Percentiles rank a stretch among this genome's conserved stretches.
phyloP scores from a whole-genome alignment of 2,329 filamentous ascomycete genomes.

The Aureobasidium leucospermi region DNA sequence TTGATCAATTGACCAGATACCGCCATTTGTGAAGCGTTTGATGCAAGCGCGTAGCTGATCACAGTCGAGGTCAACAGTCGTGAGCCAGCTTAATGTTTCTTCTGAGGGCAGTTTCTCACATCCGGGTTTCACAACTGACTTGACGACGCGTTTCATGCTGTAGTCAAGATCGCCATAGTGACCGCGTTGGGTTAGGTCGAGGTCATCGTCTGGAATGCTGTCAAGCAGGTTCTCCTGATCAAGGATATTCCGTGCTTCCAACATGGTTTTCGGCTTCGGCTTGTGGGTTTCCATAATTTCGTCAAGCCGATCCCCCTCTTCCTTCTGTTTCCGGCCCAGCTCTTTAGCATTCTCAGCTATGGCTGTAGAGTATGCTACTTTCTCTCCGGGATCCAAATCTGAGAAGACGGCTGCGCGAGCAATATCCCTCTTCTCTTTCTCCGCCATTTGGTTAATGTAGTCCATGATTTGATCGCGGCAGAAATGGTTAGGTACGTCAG shows the following conservation, averaged over 20 bases:
- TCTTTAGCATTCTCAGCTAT: neutral
- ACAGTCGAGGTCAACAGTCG: neutral
- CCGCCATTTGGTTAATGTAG: neutral
- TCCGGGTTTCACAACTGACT: neutral
- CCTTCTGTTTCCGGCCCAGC: neutral
- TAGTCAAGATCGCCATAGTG: neutral
- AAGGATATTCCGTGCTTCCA: too few relatives aligned
- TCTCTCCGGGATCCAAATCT: neutral
- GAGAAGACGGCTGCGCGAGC: neutral
- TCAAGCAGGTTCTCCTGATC: too few relatives aligned
- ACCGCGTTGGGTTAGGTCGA: neutral
- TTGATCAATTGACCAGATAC: neutral
- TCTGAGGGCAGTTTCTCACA: neutral
- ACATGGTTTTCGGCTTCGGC: too few relatives aligned
- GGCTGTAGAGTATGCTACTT: neutral
- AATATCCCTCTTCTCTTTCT: neutral
- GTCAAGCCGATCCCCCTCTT: neutral
- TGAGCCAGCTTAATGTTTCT: neutral
- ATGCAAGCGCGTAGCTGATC: neutral
- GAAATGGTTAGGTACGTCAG: neutral
- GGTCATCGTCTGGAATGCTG: neutral
- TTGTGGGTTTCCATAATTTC: neutral
- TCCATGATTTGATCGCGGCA: neutral
- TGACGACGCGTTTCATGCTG: neutral
- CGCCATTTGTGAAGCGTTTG: neutral